Evolutionary conservation across 352 stramenopile species (phyloP), one percentile per base, ranked within the genome.

Genomic region (Phytophthora sojae): DNA sequence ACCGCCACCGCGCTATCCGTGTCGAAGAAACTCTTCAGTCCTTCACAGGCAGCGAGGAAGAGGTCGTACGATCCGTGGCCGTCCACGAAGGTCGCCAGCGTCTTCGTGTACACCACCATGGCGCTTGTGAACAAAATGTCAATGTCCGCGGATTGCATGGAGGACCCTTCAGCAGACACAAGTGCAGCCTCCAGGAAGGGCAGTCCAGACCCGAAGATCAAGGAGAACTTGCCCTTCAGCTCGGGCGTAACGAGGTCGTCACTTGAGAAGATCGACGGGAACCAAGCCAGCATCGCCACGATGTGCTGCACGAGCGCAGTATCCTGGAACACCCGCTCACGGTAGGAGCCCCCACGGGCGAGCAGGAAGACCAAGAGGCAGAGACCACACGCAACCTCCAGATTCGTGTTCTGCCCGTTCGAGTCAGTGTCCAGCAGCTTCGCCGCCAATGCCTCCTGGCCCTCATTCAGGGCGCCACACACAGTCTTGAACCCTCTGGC

Each of bases 341-440:
- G 73, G 54, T 79, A 83, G 3, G 49, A 58, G 17, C 77, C 65
- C 5, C 64, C 58, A 44, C 73, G 80, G 0, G 76, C 61, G 15
- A 94, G 62, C 7, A 77, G 64, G 32, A 90, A 88, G 9, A 92
- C 72, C 39, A 94, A 70, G 12, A 80, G 73, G 23, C 80, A 83
- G 26, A 91, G 80, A 8, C 78, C 73, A 49, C 80, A 89, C 1
- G 73, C 70, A 7, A 91, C 37, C n/a, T 90, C 78, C 26, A 91
- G 56, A 23, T 83, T 83, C 6, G 63, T 77, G 21, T 64, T 68
- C 26, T 55, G 55, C 15, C 61, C 65, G 9, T 89, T 69, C 6
- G 23, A 37, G 30, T 71, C 60, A 6, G 50, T 29, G 45, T 35
- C 53, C 30, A 80, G 55, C 23, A 80, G 30, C 6, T 76, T 72